Evolutionary conservation across 1,139 yeast genomes (phyloP).

Genomic region (Debaryomyces robertsiae): DNA sequence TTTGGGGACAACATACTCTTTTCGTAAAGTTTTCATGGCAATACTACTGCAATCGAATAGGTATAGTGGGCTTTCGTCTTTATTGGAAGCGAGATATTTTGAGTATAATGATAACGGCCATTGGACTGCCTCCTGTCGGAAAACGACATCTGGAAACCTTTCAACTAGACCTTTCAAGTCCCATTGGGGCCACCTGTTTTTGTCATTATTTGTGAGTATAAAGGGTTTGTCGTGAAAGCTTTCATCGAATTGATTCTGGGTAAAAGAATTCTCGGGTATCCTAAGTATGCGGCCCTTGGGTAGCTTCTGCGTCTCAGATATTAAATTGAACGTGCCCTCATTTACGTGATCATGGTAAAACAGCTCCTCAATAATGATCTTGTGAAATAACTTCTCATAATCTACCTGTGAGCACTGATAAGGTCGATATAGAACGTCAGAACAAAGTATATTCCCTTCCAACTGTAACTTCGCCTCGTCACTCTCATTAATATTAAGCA

Average conservation of each 20-base stretch:
- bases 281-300: slow-evolving; percentile 48
- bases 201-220: slow-evolving; percentile 49
- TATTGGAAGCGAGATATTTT: slow-evolving; percentile 60
- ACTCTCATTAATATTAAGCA: slow-evolving; percentile 40
- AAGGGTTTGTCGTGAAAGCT: slow-evolving; percentile 63
- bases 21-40: slow-evolving; percentile 59
- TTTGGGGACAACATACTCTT: slow-evolving; percentile 58
- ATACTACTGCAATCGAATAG: slow-evolving; percentile 75
- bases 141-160: slow-evolving; percentile 60
- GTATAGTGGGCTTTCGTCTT: slow-evolving; percentile 82
- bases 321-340: slow-evolving; percentile 12
- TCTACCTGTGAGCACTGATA: slow-evolving; percentile 76
- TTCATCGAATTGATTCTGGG: slow-evolving; percentile 46
- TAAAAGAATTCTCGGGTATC: slow-evolving; percentile 43
- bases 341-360: slow-evolving; percentile 7
- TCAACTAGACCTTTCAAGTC: slow-evolving; percentile 47
- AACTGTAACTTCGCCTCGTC: slow-evolving; percentile 45
- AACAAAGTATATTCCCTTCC: slow-evolving; percentile 39
- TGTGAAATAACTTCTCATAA: slow-evolving; percentile 50
- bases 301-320: slow-evolving; percentile 24
- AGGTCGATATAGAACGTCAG: slow-evolving; percentile 73
- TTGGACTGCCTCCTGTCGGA: slow-evolving; percentile 82
- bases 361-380: slow-evolving; percentile 51
- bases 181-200: slow-evolving; percentile 71
- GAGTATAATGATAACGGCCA: slow-evolving; percentile 71